A percentile compares a stretch with the other conserved stretches of the same genome.
Conservation (phyloP, 2,329 filamentous ascomycete genomes). For the Cladosporium sp. region DNA sequence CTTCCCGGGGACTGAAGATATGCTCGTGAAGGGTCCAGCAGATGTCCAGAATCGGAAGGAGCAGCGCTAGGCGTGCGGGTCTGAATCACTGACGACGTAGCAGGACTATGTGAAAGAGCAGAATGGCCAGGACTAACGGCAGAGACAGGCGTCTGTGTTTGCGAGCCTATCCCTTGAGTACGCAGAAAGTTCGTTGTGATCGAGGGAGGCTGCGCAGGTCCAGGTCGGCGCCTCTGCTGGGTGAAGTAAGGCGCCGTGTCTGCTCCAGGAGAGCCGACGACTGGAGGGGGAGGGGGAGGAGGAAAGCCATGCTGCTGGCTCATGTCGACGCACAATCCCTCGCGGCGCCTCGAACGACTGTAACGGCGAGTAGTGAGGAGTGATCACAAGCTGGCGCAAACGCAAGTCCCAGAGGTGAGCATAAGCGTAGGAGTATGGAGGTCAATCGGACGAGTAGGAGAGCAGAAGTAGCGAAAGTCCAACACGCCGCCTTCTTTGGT, state of each 20-base stretch:
- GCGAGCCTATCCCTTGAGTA: conserved; percentile 29
- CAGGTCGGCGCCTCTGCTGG: conserved; percentile 22
- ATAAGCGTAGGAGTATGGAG: conserved; percentile 16
- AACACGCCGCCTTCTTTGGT: conserved; percentile 8
- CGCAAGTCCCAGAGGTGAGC: conserved; percentile 17
- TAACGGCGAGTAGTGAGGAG: not conserved
- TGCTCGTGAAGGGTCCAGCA: conserved; percentile 26
- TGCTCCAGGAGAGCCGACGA: conserved; percentile 13
- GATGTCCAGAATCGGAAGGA: conserved; percentile 14
- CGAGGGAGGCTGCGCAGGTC: conserved; percentile 37
- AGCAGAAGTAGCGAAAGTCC: conserved; percentile 9
- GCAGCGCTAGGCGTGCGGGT: conserved; percentile 20
- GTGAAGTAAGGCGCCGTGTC: conserved; percentile 15
- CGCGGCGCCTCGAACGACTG: conserved; percentile 1
- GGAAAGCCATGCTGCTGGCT: conserved; percentile 29
- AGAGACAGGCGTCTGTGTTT: conserved; percentile 38
- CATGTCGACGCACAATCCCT: conserved; percentile 17
- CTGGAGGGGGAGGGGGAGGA: conserved; percentile 25
- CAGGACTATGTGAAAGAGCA: conserved; percentile 23
- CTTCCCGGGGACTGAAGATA: conserved; percentile 31
- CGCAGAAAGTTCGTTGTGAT: conserved; percentile 39
- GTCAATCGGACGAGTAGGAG: conserved; percentile 21
- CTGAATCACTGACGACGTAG: conserved; percentile 2
- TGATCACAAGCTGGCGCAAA: conserved; percentile 13
- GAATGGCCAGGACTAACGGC: conserved; percentile 29